phyloP scores from a whole-genome alignment of 352 stramenopile genomes.

The Phytophthora hybrid region DNA sequence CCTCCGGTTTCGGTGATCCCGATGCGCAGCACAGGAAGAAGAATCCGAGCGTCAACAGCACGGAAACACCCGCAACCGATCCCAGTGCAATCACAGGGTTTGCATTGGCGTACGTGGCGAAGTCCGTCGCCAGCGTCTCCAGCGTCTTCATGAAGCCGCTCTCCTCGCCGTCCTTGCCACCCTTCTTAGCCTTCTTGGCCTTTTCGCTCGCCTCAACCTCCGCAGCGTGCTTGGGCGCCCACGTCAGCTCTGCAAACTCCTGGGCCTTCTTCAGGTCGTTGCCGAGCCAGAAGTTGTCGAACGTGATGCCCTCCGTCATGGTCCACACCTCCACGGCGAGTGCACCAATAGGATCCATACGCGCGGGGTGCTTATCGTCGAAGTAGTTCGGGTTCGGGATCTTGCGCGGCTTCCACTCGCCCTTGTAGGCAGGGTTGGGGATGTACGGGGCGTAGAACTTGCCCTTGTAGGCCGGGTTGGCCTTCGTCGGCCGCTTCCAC shows the following conservation, averaged over 20 bases:
- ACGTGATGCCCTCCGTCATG: slow-evolving; percentile 90
- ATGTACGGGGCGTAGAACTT: slow-evolving; percentile 93
- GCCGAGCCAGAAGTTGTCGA: slow-evolving; percentile 94
- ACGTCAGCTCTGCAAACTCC: slow-evolving; percentile 82
- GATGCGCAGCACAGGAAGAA: slow-evolving; percentile 76
- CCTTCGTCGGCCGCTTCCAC: slow-evolving; percentile 89
- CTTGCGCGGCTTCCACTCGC: slow-evolving; percentile 89
- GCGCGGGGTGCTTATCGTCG: slow-evolving; percentile 78
- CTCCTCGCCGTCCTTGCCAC: slow-evolving; percentile 56
- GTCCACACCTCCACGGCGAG: slow-evolving; percentile 94
- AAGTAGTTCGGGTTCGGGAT: slow-evolving; percentile 94
- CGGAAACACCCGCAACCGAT: slow-evolving; percentile 47
- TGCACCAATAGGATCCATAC: slow-evolving; percentile 88
- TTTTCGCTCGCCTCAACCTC: slow-evolving; percentile 71
- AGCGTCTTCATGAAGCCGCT: slow-evolving; percentile 54
- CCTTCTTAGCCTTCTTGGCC: slow-evolving; percentile 51
- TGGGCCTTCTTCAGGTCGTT: slow-evolving; percentile 85
- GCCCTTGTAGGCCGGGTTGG: slow-evolving; percentile 94
- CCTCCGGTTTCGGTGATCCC: slow-evolving; percentile 24
- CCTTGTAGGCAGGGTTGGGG: slow-evolving; percentile 93
- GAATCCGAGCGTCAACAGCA: slow-evolving; percentile 51
- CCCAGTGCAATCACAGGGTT: slow-evolving; percentile 69
- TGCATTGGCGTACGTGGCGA: slow-evolving; percentile 59
- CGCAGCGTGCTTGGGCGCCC: slow-evolving; percentile 73
- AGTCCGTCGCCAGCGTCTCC: slow-evolving; percentile 47